Evolutionary conservation across 1,284 basidiomycete genomes (phyloP).

Genomic region (Puccinia horiana): DNA sequence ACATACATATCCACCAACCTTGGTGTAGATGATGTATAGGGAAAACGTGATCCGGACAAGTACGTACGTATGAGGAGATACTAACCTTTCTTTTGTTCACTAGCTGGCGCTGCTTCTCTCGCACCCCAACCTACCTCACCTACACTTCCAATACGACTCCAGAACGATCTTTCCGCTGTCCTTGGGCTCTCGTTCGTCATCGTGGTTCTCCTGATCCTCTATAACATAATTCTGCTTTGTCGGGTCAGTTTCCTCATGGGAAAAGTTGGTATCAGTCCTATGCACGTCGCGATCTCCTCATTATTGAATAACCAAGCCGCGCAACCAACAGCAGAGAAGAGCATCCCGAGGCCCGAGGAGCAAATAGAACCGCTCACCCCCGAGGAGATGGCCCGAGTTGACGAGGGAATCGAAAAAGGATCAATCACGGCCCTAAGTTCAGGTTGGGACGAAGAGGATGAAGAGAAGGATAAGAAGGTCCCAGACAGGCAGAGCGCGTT

Average conservation of each 20-base stretch:
- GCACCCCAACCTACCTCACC: conserved; percentile 12
- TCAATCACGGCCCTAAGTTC: conserved; percentile 8
- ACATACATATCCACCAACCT: background rate
- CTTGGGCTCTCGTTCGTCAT: conserved; percentile 20
- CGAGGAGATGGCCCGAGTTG: background rate
- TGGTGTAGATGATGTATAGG: too few relatives aligned
- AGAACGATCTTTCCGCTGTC: conserved; percentile 1
- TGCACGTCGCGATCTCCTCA: background rate
- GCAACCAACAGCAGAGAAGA: background rate
- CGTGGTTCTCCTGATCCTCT: background rate
- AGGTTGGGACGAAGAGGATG: conserved; percentile 11
- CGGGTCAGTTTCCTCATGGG: conserved; percentile 9
- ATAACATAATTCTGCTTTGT: conserved; percentile 3
- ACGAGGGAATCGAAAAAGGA: background rate
- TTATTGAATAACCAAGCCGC: background rate
- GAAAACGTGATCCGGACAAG: too few relatives aligned
- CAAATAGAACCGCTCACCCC: background rate
- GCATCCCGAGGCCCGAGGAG: background rate
- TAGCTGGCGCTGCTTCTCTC: conserved; percentile 8
- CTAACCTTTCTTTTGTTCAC: background rate
- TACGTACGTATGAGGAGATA: background rate
- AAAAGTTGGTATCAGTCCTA: background rate
- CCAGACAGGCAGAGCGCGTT: background rate
- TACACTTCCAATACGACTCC: background rate
- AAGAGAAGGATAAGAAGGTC: conserved; percentile 6